Percentiles rank a stretch among this genome's conserved stretches.
Evolutionary conservation across 805 yeast species (phyloP).

Genomic region (Yamadazyma sp.): DNA sequence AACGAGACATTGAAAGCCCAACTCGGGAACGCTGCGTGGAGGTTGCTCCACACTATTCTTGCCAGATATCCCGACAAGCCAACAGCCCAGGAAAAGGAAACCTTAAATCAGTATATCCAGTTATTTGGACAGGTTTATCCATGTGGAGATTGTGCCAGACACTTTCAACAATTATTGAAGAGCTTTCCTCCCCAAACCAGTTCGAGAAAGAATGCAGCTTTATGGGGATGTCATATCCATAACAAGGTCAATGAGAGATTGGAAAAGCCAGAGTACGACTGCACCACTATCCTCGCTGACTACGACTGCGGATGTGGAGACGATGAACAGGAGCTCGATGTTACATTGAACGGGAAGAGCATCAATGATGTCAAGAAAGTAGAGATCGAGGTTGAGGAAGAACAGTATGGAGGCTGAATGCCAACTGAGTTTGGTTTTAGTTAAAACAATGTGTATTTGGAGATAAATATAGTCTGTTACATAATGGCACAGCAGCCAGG

Average conservation of each 20-base stretch:
- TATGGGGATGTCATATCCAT: constrained; percentile 96
- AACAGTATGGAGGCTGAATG: constrained; percentile 44
- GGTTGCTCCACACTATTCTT: constrained; percentile 80
- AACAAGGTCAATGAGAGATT: constrained; percentile 79
- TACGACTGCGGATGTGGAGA: constrained; percentile 95
- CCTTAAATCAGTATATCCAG: constrained; percentile 62
- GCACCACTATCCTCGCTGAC: constrained; percentile 79
- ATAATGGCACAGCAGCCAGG: constrained; percentile 34
- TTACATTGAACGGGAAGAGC: constrained; percentile 34
- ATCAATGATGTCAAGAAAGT: constrained; percentile 46
- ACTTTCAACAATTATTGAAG: constrained; percentile 67
- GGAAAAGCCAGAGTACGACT: constrained; percentile 73
- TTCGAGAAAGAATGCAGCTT: constrained; percentile 75
- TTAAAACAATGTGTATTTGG: background rate
- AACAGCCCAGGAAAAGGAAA: constrained; percentile 55
- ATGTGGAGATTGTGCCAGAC: constrained; percentile 95
- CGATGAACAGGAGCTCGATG: constrained; percentile 57
- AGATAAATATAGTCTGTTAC: constrained; percentile 14
- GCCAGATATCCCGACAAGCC: constrained; percentile 93
- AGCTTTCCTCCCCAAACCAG: constrained; percentile 83
- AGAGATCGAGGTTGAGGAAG: constrained; percentile 43
- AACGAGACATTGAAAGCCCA: constrained; percentile 81
- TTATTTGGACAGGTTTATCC: constrained; percentile 92
- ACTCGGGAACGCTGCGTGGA: constrained; percentile 92
- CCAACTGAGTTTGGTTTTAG: background rate